Conservation (phyloP, 2,329 filamentous ascomycete species). For the Alternaria hordeiaustralica region DNA sequence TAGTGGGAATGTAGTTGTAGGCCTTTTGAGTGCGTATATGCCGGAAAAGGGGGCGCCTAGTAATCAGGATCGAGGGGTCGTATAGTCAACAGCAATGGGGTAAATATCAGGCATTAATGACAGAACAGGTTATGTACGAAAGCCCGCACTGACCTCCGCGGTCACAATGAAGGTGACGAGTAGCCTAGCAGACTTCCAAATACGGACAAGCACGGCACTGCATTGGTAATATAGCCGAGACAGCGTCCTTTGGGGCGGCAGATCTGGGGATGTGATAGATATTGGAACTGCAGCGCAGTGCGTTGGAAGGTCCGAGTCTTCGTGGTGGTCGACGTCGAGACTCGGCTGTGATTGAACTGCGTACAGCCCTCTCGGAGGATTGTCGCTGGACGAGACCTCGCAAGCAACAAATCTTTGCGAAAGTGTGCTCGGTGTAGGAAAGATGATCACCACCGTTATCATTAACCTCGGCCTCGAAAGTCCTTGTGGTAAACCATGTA, state of each 20-base stretch:
- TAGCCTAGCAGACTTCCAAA: neutral
- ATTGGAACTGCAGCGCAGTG: accelerated
- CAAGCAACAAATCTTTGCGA: neutral
- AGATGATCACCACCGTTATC: too few species aligned
- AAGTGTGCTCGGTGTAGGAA: neutral
- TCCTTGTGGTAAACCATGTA: neutral
- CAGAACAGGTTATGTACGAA: neutral
- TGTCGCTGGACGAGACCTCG: neutral
- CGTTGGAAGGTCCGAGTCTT: neutral
- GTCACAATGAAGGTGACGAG: neutral
- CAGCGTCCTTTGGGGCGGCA: neutral
- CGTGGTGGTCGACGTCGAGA: neutral
- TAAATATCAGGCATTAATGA: neutral
- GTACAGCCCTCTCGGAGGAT: too few species aligned
- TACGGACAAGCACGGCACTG: neutral
- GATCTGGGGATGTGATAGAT: neutral
- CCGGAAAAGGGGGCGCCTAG: too few species aligned
- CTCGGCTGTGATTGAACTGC: neutral
- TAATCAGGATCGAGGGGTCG: too few species aligned
- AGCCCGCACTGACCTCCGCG: neutral
- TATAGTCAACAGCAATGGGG: too few species aligned
- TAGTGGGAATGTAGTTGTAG: too few species aligned
- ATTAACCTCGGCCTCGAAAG: neutral
- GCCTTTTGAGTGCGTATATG: too few species aligned
- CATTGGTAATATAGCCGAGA: neutral